These are phyloP conservation scores for Volvox reticuliferus DNA, from an alignment of 139 green algal genomes.

Conservation along the genomic window DNA sequence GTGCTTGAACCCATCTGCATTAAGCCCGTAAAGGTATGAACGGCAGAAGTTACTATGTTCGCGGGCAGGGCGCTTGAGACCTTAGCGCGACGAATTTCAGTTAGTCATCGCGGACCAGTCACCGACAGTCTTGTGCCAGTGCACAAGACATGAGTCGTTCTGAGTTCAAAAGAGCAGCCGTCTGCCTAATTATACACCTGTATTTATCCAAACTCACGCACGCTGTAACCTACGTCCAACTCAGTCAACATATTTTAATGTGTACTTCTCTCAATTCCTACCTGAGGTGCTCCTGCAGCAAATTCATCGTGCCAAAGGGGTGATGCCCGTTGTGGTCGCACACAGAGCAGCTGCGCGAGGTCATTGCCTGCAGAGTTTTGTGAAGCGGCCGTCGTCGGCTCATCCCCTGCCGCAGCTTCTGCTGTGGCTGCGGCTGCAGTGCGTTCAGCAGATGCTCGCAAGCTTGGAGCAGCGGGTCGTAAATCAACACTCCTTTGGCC, in stretches of 20 bases:
- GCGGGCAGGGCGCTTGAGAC: not conserved
- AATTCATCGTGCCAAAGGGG: slow-evolving; percentile 57
- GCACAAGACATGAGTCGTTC: too few relatives aligned
- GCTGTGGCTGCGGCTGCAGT: not conserved
- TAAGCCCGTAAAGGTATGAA: too few relatives aligned
- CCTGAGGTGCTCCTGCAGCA: slow-evolving; percentile 61
- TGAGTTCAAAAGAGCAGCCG: too few relatives aligned
- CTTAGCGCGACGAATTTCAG: not conserved
- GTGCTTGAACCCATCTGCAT: too few relatives aligned
- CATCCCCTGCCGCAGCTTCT: not conserved
- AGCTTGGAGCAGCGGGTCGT: not conserved
- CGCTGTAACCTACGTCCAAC: too few relatives aligned
- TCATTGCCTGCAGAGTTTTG: slow-evolving; percentile 53
- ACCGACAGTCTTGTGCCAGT: too few relatives aligned
- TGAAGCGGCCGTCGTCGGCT: slow-evolving; percentile 3
- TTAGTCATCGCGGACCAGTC: not conserved
- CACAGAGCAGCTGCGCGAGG: slow-evolving; percentile 61
- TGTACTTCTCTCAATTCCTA: not conserved
- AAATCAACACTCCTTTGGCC: slow-evolving; percentile 55
- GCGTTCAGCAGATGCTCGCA: too few relatives aligned
- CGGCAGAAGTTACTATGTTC: not conserved
- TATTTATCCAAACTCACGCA: too few relatives aligned
- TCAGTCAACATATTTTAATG: too few relatives aligned
- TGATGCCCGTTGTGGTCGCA: slow-evolving; percentile 61
- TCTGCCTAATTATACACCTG: too few relatives aligned